phyloP scores from a whole-genome alignment of 2,329 filamentous ascomycete genomes.

The Ambrosiella beaveri region DNA sequence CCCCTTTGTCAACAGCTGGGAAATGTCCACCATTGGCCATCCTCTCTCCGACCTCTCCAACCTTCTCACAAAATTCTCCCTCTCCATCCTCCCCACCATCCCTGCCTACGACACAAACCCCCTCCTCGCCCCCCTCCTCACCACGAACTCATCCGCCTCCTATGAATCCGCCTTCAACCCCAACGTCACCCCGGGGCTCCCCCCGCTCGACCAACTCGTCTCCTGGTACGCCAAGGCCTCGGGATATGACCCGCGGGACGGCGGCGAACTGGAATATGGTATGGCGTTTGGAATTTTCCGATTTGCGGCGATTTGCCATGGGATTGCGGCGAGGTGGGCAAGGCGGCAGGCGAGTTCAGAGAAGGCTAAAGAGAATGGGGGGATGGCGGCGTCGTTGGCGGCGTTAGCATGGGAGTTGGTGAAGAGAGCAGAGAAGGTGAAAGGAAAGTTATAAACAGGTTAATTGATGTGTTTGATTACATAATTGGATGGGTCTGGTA shows the following conservation, averaged over 20 bases:
- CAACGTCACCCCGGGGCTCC: conserved; percentile 46
- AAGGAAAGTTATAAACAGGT: conserved; percentile 14
- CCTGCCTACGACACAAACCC: conserved; percentile 16
- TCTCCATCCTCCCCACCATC: conserved; percentile 17
- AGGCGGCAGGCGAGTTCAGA: conserved; percentile 76
- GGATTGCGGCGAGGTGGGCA: conserved; percentile 80
- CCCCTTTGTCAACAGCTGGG: conserved; percentile 44
- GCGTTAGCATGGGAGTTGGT: conserved; percentile 65
- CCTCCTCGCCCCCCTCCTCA: conserved; percentile 14
- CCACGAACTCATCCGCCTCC: conserved; percentile 14
- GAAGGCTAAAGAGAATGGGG: conserved; percentile 56
- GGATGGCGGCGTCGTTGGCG: conserved; percentile 53
- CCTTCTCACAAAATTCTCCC: conserved; percentile 33
- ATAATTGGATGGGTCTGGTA: no score
- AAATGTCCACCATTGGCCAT: conserved; percentile 97
- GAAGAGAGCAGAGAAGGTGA: conserved; percentile 23
- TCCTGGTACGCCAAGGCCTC: conserved; percentile 31
- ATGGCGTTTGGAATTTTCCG: conserved; percentile 46
- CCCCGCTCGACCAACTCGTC: conserved; percentile 24
- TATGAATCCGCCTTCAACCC: conserved; percentile 38
- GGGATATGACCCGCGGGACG: conserved; percentile 48
- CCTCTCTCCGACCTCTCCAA: conserved; percentile 84
- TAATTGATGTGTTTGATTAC: neutral
- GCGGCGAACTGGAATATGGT: conserved; percentile 40
- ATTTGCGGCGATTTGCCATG: conserved; percentile 52